Percentiles rank a stretch among this genome's conserved stretches.
Evolutionary conservation across 2,329 filamentous ascomycete genomes (phyloP).

Genomic region (Hypoxylon sp.): DNA sequence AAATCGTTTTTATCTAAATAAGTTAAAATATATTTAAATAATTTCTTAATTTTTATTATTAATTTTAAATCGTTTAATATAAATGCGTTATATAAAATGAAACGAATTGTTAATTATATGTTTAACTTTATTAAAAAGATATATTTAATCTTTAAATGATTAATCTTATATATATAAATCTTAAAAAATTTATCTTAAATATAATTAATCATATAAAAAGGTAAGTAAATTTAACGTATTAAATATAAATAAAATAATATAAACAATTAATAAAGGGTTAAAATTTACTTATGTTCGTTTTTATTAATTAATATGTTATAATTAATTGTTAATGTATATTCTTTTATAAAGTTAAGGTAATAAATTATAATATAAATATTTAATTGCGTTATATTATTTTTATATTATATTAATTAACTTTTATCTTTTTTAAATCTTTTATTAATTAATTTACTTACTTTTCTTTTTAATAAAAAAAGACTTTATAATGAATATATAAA

Average conservation of each 20-base stretch:
- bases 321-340: neutral
- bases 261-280: too few species aligned
- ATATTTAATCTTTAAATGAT: neutral
- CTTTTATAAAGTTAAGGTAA: neutral
- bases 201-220: neutral
- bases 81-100: neutral
- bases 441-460: neutral
- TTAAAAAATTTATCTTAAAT: neutral
- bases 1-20: slow-evolving; percentile 1
- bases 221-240: too few species aligned
- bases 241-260: too few species aligned
- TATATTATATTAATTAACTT: neutral
- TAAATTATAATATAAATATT: slow-evolving; percentile 5
- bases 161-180: neutral
- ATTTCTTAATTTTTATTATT: neutral
- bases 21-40: neutral
- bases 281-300: neutral
- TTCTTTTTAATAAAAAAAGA: neutral
- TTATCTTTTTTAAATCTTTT: neutral
- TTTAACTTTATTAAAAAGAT: neutral
- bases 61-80: neutral
- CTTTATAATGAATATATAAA: neutral
- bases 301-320: slow-evolving; percentile 2
- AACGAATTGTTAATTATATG: neutral
- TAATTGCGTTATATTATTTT: neutral